These are phyloP conservation scores for Geranomyces variabilis DNA, from an alignment of 192 early-diverging fungal species.

Conservation along the genomic window DNA sequence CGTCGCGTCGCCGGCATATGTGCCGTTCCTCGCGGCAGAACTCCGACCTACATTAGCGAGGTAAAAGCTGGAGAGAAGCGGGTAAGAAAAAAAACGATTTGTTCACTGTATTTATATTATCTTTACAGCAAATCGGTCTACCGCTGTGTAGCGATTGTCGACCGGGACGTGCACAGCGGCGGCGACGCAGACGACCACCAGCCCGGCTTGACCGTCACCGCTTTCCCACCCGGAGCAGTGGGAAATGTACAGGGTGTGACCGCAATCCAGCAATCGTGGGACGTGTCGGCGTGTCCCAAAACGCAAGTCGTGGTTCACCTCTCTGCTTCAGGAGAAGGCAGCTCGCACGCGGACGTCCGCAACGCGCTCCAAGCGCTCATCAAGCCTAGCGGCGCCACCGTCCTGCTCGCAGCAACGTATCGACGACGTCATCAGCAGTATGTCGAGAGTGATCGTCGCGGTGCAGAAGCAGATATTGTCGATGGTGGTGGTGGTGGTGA, in stretches of 20 bases:
- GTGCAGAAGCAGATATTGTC: too few relatives aligned
- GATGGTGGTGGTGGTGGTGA: too few relatives aligned
- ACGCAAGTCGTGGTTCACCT: conserved; percentile 17
- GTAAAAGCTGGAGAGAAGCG: background rate
- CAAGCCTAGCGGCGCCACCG: background rate
- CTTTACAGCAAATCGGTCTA: background rate
- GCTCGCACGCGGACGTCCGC: background rate
- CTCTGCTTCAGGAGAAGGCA: background rate
- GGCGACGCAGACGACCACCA: too few relatives aligned
- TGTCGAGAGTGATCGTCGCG: too few relatives aligned
- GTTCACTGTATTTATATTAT: background rate
- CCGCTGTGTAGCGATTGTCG: conserved; percentile 9
- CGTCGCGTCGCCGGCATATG: conserved; percentile 23
- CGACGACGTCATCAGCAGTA: background rate
- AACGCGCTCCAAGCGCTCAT: conserved; percentile 5
- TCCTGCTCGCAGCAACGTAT: background rate
- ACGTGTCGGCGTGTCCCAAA: conserved; percentile 27
- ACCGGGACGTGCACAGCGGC: conserved; percentile 5
- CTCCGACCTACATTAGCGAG: background rate
- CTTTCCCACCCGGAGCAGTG: conserved; percentile 17
- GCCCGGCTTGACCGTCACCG: conserved; percentile 22
- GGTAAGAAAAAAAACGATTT: background rate
- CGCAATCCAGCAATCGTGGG: conserved; percentile 17
- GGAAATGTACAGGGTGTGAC: conserved; percentile 22
- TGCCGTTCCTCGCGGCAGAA: background rate